Evolutionary conservation across 1,139 yeast species (phyloP), one percentile per base, ranked within the genome.

Genomic region (Yamadazyma sp.): DNA sequence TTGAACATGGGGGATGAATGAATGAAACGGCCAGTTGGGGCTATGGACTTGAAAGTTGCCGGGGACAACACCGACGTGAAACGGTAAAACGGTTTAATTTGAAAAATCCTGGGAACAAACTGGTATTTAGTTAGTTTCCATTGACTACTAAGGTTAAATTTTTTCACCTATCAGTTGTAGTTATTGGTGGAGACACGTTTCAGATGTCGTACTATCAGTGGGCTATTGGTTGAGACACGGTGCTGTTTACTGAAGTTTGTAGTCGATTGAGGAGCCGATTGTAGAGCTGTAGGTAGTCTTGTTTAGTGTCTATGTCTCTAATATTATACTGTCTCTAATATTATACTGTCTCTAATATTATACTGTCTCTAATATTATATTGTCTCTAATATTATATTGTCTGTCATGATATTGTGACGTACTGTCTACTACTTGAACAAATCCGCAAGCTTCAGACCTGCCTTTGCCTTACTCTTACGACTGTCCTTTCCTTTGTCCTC

Each of bases 1-100:
- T 54, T 59, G 24, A 54, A 51, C 62, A 57, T 56, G 18, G 34
- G 35, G n/a, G 34, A 35, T 9, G 47, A 39, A 40, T 51, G 52
- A 33, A 33, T 18, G 35, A 15, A 33, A 26, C 35, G 35, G 15
- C 29, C n/a, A 31, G 28, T 31, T 23, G 35, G 31, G 29, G 17
- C 7, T 13, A 13, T 17, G 21, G 36, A 20, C 14, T 29, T 22
- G 30, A 17, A 15, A n/a, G 20, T 13, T 9, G 34, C 43, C 57
- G 59, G 61, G 29, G 30, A 16, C 7, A 35, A 27, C 12, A 44
- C 61, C 60, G 59, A 52, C 53, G 36, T 44, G 23, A n/a, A n/a
- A n/a, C n/a, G n/a, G n/a, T n/a, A n/a, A n/a, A n/a, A 41, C 31
- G 12, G 26, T 34, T 24, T 32, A 32, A 14, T 17, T 17, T 10